Base-by-base conservation (phyloP, 768 basidiomycete species). In the Phlegmacium glaucopus region DNA sequence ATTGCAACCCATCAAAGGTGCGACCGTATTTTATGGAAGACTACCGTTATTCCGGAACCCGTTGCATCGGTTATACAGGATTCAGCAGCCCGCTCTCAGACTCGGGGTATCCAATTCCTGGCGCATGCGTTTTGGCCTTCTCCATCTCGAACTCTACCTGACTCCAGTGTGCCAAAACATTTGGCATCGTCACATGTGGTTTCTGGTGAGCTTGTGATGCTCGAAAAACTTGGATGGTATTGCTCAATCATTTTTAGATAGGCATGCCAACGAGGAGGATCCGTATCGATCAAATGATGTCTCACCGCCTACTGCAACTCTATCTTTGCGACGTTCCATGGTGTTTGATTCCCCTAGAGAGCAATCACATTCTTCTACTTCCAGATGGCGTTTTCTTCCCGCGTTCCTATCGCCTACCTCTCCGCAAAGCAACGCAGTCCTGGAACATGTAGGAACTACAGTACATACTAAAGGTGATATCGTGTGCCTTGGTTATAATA, bases 1-100 rank as follows among this genome's bases (percentile, higher is more conserved):
- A 9, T 18, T 38, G 38, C 22, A 37, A 35, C 30, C 26, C 36
- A 22, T 48, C 17, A n/a, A 44, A 88, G 87, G 87, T 92, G 90
- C 58, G 90, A 92, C 61, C 81, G 90, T 15, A 87, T 92, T 38
- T 66, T 92, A 4, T 91, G 83, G 82, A 92, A 90, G 63, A 76
- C 85, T 5, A 90, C 84, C 1, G 72, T 87, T 18, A 59, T 69
- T 26, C 76, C 75, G 12, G 73, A 73, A 10, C 64, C 68, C 1
- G 61, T 67, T 8, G 74, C 72, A 29, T 68, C 67, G 9, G 65
- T 67, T 26, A 30, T 32, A 40, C 49, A 53, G 41, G 57, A 60
- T 30, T 54, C 60, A 36, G 38, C 58, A 42, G 42, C 59, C 37
- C 59, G 70, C 30, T 63, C 72, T 26, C 69, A 48, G 8, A 51